A percentile compares a stretch with the other conserved stretches of the same genome.
Conservation (phyloP, 1,139 yeast species). For the Casaregolazyma suthepensis region DNA sequence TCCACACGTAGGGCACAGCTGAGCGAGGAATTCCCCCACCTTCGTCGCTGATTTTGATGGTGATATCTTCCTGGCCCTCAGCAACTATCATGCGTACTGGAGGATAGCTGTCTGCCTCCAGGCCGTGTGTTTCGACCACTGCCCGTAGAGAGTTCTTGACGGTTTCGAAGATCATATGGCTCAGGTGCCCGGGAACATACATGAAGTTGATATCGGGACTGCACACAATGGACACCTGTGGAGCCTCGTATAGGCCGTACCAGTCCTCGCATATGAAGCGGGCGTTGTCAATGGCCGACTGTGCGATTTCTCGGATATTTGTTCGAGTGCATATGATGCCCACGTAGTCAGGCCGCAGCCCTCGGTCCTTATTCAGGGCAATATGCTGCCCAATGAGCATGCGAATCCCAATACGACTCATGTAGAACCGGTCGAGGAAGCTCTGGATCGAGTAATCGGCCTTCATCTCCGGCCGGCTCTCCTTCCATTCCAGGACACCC, state of each 20-base stretch:
- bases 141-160: conserved; percentile 79
- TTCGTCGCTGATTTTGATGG: conserved; percentile 88
- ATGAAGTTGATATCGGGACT: conserved; percentile 65
- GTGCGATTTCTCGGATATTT: conserved; percentile 70
- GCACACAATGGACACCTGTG: conserved; percentile 69
- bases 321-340: conserved; percentile 83
- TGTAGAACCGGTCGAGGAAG: conserved; percentile 74
- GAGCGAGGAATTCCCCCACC: conserved; percentile 92
- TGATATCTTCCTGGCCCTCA: conserved; percentile 88
- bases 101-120: conserved; percentile 59
- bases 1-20: conserved; percentile 83
- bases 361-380: conserved; percentile 62
- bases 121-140: conserved; percentile 67
- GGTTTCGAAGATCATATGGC: conserved; percentile 83
- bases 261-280: conserved; percentile 83
- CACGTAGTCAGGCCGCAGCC: conserved; percentile 56
- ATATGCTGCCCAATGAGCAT: conserved; percentile 89
- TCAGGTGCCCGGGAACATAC: conserved; percentile 87
- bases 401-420: conserved; percentile 82
- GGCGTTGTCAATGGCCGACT: conserved; percentile 83
- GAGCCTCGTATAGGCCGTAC: conserved; percentile 77
- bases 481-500: conserved; percentile 88
- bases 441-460: conserved; percentile 59
- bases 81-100: conserved; percentile 83
- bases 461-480: conserved; percentile 21